These are phyloP conservation scores for Tricholoma terreum DNA, from an alignment of 768 basidiomycete species.

Conservation along the genomic window DNA sequence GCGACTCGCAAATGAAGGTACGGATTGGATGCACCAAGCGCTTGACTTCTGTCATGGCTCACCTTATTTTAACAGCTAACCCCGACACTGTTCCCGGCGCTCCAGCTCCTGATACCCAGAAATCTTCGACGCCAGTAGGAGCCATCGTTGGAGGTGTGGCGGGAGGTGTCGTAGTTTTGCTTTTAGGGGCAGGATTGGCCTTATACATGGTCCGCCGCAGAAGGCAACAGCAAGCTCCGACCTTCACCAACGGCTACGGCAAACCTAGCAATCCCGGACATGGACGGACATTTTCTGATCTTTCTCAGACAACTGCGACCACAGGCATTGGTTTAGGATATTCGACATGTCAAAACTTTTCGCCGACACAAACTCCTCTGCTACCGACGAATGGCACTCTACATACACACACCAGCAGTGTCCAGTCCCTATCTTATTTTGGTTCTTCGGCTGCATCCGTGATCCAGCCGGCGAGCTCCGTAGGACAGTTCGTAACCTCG, in stretches of 20 bases:
- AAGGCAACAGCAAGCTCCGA: constrained; percentile 8
- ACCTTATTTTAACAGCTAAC: constrained; percentile 17
- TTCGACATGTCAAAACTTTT: no score
- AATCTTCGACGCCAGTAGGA: constrained; percentile 28
- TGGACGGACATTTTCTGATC: constrained; percentile 15
- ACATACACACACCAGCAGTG: constrained; percentile 32
- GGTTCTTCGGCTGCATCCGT: constrained; percentile 23
- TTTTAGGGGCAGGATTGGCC: constrained; percentile 23
- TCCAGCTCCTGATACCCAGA: constrained; percentile 10
- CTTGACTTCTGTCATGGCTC: neutral
- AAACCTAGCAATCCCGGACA: constrained; percentile 5
- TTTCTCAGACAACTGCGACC: constrained; percentile 14
- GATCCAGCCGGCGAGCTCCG: constrained; percentile 13
- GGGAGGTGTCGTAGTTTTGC: constrained; percentile 36
- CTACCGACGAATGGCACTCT: constrained; percentile 26
- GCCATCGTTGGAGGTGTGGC: constrained; percentile 46
- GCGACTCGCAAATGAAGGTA: constrained; percentile 25
- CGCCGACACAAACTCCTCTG: constrained; percentile 20
- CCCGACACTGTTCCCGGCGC: constrained; percentile 25
- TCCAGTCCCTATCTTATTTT: constrained; percentile 30
- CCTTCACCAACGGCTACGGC: neutral
- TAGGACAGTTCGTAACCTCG: no score
- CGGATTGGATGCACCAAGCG: neutral
- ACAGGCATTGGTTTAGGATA: constrained; percentile 12
- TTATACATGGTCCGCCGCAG: constrained; percentile 24